Percentiles rank a stretch among this genome's conserved stretches.
These are phyloP conservation scores for Globisporangium polare DNA, from an alignment of 352 stramenopile genomes.

Conservation along the genomic window DNA sequence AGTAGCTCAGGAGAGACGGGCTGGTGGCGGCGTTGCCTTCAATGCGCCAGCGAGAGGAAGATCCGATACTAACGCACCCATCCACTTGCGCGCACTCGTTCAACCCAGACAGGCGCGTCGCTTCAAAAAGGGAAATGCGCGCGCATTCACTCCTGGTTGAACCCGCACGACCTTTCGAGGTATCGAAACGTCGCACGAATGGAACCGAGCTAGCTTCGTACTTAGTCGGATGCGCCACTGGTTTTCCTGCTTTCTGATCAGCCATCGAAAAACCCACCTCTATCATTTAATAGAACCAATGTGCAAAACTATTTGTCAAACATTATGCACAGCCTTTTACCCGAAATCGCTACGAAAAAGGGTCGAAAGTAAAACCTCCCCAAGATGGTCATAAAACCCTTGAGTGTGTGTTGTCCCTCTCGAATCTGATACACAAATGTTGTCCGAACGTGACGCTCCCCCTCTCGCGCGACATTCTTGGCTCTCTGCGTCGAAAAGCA, in stretches of 20 bases:
- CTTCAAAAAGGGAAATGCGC: neutral
- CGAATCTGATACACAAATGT: neutral
- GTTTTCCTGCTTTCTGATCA: too few species aligned
- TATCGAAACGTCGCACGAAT: neutral
- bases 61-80: neutral
- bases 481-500: neutral
- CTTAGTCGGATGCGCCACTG: neutral
- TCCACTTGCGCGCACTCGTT: neutral
- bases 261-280: too few species aligned
- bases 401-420: too few species aligned
- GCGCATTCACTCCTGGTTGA: neutral
- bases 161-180: neutral
- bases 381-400: too few species aligned
- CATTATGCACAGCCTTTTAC: too few species aligned
- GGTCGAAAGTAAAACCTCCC: too few species aligned
- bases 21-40: neutral
- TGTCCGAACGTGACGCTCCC: neutral
- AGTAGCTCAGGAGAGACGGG: neutral
- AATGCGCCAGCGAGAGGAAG: neutral
- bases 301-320: too few species aligned
- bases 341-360: too few species aligned
- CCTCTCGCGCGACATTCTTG: neutral
- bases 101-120: neutral
- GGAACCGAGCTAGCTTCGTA: neutral
- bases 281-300: too few species aligned